Evolutionary conservation across 495 filamentous ascomycete genomes (phyloP).

Genomic region (Cercophora scortea): DNA sequence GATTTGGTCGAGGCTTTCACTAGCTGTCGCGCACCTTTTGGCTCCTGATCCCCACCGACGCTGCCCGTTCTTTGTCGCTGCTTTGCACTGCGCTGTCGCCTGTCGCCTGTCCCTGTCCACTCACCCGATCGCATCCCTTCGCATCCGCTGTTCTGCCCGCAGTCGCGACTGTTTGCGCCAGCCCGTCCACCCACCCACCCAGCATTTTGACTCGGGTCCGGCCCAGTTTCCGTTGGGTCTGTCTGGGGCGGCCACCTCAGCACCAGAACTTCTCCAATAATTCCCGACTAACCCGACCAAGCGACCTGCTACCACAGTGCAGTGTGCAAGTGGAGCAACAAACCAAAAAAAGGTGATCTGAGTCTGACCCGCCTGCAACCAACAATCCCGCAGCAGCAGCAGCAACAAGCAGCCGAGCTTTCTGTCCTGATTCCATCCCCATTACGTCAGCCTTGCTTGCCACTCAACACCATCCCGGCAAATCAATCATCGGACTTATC

Average conservation of each 20-base stretch:
- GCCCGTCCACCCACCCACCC: not conserved
- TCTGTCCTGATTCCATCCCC: not conserved
- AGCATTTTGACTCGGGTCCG: conserved; percentile 3
- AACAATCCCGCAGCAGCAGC: not conserved
- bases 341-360: not conserved
- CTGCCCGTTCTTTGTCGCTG: conserved; percentile 1
- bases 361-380: not conserved
- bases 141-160: conserved; percentile 3
- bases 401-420: not conserved
- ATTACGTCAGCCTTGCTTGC: conserved; percentile 18
- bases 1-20: conserved; percentile 25
- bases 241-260: conserved; percentile 22
- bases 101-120: too few species aligned
- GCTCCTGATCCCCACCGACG: conserved; percentile 2
- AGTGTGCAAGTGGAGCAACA: too few species aligned
- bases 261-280: conserved; percentile 4
- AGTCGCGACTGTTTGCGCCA: conserved; percentile 12
- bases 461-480: not conserved
- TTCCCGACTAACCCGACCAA: conserved; percentile 9
- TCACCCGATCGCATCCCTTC: conserved; percentile 2
- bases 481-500: not conserved
- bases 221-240: conserved; percentile 19
- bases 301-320: too few species aligned
- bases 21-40: conserved; percentile 28
- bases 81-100: too few species aligned